These are phyloP conservation scores for Deinandra increscens DNA, from an alignment of 129 eudicot species.

Conservation along the genomic window DNA sequence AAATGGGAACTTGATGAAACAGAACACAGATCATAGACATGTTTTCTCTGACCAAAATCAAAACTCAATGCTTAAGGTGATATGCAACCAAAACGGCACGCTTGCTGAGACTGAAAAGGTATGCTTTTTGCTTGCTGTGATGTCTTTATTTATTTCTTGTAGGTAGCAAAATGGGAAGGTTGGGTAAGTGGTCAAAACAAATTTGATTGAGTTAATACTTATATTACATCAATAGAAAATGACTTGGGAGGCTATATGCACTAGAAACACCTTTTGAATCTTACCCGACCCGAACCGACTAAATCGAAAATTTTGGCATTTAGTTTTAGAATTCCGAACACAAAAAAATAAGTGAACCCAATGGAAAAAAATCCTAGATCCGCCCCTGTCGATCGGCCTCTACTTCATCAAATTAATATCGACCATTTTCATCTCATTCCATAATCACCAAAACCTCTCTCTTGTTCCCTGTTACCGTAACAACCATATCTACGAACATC, in stretches of 20 bases:
- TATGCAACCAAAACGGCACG: constrained; percentile 94
- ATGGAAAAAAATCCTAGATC: too few relatives aligned
- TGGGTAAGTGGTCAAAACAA: neutral
- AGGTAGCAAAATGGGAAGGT: neutral
- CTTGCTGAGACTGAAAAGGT: constrained; percentile 97
- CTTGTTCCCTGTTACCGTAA: too few relatives aligned
- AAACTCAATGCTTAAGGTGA: constrained; percentile 97
- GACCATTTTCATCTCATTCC: too few relatives aligned
- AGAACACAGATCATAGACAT: constrained; percentile 75
- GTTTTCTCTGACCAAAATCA: constrained; percentile 79
- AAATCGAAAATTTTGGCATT: too few relatives aligned
- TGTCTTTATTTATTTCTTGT: neutral
- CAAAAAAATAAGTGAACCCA: too few relatives aligned
- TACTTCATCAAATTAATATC: too few relatives aligned
- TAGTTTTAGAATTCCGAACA: too few relatives aligned
- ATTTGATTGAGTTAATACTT: neutral
- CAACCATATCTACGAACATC: too few relatives aligned
- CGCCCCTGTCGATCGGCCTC: too few relatives aligned
- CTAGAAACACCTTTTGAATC: neutral
- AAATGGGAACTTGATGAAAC: constrained; percentile 30
- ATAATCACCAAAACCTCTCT: too few relatives aligned
- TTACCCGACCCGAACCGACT: too few relatives aligned
- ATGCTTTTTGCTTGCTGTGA: constrained; percentile 13
- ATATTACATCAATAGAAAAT: too few relatives aligned
- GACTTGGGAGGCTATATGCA: neutral